Percentiles rank a stretch among this genome's conserved stretches.
Conservation (phyloP, 345 rosid species). For the Streptanthus diversifolius region DNA sequence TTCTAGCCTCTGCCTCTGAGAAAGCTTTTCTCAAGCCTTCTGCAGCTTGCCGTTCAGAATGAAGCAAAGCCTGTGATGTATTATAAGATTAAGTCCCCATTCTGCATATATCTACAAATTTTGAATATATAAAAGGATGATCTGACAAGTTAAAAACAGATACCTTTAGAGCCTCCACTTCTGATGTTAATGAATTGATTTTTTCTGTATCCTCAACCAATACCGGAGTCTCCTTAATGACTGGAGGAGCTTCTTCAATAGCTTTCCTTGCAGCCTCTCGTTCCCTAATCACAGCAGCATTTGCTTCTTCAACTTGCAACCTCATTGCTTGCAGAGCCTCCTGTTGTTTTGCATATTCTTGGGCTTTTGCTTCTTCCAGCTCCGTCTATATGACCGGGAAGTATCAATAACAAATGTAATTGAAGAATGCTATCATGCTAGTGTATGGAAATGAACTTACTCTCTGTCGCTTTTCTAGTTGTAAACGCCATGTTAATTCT, state of each 20-base stretch:
- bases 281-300: constrained; percentile 66
- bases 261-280: constrained; percentile 90
- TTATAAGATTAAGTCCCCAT: not conserved
- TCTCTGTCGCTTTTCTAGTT: constrained; percentile 92
- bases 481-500: constrained; percentile 96
- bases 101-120: not conserved
- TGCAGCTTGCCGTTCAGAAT: constrained; percentile 57
- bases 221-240: constrained; percentile 95
- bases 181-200: constrained; percentile 61
- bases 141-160: not conserved
- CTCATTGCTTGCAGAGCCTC: constrained; percentile 77
- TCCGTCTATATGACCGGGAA: constrained; percentile 53
- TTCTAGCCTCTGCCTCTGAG: constrained; percentile 60
- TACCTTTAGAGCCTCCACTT: constrained; percentile 86
- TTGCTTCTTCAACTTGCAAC: constrained; percentile 86
- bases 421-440: constrained; percentile 3
- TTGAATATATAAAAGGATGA: not conserved
- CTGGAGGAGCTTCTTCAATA: constrained; percentile 96
- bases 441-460: constrained; percentile 42
- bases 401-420: not conserved
- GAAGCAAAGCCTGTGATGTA: constrained; percentile 55
- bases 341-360: constrained; percentile 80
- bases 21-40: constrained; percentile 64
- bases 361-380: constrained; percentile 91
- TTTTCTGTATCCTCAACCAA: constrained; percentile 87